A percentile compares a stretch with the other conserved stretches of the same genome.
These are phyloP conservation scores for Melastoma candidum DNA, from an alignment of 441 rosid species.

Conservation along the genomic window DNA sequence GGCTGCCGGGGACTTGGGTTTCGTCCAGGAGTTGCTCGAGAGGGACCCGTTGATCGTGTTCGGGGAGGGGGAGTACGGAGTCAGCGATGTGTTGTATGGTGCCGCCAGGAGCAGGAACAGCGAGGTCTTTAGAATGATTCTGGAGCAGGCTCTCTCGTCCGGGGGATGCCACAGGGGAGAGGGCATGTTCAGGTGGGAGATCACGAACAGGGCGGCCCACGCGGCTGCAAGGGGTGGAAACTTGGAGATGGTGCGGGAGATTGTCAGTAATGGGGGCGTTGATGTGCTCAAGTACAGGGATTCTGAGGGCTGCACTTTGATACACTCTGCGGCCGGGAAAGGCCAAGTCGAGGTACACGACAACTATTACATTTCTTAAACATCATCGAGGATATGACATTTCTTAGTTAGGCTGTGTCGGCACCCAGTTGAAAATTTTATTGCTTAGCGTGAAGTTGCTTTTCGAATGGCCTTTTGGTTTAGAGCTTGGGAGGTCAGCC, in stretches of 20 bases:
- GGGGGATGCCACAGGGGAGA: slow-evolving; percentile 18
- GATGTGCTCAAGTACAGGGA: slow-evolving; percentile 45
- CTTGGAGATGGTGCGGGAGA: slow-evolving; percentile 53
- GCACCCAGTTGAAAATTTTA: too few relatives aligned
- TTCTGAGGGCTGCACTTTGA: slow-evolving; percentile 52
- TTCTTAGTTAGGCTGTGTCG: background rate
- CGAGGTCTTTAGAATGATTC: slow-evolving; percentile 50
- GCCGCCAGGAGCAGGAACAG: slow-evolving; percentile 66
- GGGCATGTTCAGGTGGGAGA: slow-evolving; percentile 39
- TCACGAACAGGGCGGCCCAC: slow-evolving; percentile 82
- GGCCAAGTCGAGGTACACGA: slow-evolving; percentile 66
- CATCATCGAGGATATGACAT: background rate
- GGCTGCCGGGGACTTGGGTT: slow-evolving; percentile 75
- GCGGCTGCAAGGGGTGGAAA: slow-evolving; percentile 88
- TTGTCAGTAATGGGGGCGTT: slow-evolving; percentile 24
- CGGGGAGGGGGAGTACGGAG: slow-evolving; percentile 95
- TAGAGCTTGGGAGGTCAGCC: too few relatives aligned
- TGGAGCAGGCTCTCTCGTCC: slow-evolving; percentile 36
- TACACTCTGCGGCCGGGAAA: slow-evolving; percentile 83
- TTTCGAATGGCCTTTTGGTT: background rate
- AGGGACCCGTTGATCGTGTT: slow-evolving; percentile 84
- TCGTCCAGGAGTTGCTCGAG: slow-evolving; percentile 56
- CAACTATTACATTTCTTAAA: background rate
- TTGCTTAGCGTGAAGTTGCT: background rate
- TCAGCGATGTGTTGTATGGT: slow-evolving; percentile 73